Conservation (phyloP, 139 green algal genomes). For the Chlamydomonas urium region DNA sequence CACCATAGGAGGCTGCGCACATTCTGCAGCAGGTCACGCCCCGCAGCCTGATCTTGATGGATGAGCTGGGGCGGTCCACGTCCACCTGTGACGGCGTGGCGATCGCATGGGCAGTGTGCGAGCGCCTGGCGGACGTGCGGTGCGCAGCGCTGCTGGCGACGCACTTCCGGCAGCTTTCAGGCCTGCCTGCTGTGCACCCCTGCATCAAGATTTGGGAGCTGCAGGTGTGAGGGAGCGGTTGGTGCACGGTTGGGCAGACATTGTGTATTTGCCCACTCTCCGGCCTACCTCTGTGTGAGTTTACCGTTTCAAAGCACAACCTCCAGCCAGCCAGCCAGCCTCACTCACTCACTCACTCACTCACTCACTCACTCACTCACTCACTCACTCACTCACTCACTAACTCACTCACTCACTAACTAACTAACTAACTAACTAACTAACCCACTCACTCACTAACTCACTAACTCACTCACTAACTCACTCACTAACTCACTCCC, state of each 20-base stretch:
- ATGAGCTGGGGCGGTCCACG: slow-evolving; percentile 75
- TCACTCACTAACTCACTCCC: background rate
- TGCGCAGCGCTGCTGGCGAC: slow-evolving; percentile 64
- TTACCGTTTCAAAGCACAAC: background rate
- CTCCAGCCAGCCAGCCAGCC: background rate
- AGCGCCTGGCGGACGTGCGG: slow-evolving; percentile 36
- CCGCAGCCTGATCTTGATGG: slow-evolving; percentile 69
- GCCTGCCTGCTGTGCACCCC: slow-evolving; percentile 62
- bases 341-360: slow-evolving; percentile 1
- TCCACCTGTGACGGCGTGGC: slow-evolving; percentile 70
- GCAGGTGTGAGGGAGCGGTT: slow-evolving; percentile 31
- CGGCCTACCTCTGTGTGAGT: background rate
- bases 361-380: too few relatives aligned
- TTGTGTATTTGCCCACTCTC: background rate
- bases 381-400: too few relatives aligned
- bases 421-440: too few relatives aligned
- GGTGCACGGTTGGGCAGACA: background rate
- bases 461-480: too few relatives aligned
- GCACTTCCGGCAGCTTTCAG: slow-evolving; percentile 60
- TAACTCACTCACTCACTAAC: too few relatives aligned
- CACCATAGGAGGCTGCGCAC: slow-evolving; percentile 46
- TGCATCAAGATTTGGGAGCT: slow-evolving; percentile 55
- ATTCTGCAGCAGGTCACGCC: slow-evolving; percentile 48
- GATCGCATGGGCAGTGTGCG: slow-evolving; percentile 69
- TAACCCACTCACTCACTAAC: too few relatives aligned